Base-by-base conservation (phyloP, 2,329 filamentous ascomycete species). In the Fusarium chaquense region DNA sequence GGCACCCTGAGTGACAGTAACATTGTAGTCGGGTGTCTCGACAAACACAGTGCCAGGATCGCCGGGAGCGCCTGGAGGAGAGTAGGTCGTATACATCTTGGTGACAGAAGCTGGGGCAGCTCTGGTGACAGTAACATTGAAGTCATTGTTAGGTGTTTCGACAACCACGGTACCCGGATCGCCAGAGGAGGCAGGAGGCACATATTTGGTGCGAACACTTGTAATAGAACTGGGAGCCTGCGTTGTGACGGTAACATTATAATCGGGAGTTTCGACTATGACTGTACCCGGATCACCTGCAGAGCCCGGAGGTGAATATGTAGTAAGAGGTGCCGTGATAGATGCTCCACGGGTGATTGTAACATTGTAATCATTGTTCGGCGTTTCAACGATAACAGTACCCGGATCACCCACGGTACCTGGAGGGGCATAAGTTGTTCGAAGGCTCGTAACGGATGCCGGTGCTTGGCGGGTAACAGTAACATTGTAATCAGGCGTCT, bases 401-500 rank as follows among this genome's bases (percentile, higher is more conserved):
- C 65, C 65, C 1, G 64, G 64, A 15, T 67, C 65, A 5, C 65
- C 65, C 2, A 65, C 44, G 5, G 64, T 51, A 7, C 65, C 59
- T 11, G 64, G 65, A 16, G 58, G 59, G 7, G 28, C 33, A 13
- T 67, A 67, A 18, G 46, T 58, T n/a, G 58, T 67, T 13, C 60
- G 67, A 2, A 47, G 54, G 12, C 38, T 65, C 6, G 65, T 68
- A 3, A 68, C 41, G 13, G 59, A 65, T 10, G 50, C 54, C 10
- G 64, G 62, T 2, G 53, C 65, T 16, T 64, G 35, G 4, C 54
- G 33, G 6, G 65, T 69, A 11, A 68, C 52, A 15, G 67, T 69
- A 7, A 70, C 62, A 13, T 69, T 69, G 3, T 66, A 70, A 40
- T 69, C 67, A 11, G 67, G 67, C 4, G 54, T 70, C 40, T 70